Conservation (phyloP, 2,329 filamentous ascomycete genomes). For the Orbilia oligospora region DNA sequence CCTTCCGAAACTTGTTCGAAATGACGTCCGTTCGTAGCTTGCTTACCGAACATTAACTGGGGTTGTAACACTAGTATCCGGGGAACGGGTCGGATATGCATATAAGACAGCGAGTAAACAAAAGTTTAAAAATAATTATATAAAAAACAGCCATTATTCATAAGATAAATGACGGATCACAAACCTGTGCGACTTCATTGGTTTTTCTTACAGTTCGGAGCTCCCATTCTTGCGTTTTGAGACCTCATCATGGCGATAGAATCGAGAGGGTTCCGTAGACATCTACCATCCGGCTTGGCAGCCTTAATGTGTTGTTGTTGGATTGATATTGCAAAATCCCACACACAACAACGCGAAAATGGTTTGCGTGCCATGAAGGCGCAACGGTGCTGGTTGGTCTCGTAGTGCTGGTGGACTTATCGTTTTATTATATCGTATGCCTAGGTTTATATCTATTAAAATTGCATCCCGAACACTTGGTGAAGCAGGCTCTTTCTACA, state of each 20-base stretch:
- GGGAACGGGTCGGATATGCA: constrained; percentile 2
- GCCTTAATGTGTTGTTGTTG: constrained; percentile 10
- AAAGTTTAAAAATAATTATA: not conserved
- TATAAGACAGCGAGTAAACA: not conserved
- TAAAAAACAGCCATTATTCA: not conserved
- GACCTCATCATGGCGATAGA: not conserved
- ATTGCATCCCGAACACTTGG: too few relatives aligned
- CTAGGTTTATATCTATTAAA: too few relatives aligned
- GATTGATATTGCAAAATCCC: constrained; percentile 6
- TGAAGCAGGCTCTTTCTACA: too few relatives aligned
- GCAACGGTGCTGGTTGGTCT: too few relatives aligned
- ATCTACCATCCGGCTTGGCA: constrained; percentile 18
- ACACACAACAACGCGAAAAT: constrained; percentile 6
- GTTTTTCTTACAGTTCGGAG: not conserved
- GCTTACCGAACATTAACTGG: constrained; percentile 17
- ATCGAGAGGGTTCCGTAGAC: not conserved
- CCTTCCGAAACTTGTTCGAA: constrained; percentile 23
- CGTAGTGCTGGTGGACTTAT: too few relatives aligned
- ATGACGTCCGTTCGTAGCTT: constrained; percentile 10
- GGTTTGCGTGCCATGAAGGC: too few relatives aligned
- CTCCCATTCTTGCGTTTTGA: not conserved
- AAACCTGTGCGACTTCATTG: not conserved
- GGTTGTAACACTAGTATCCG: constrained; percentile 4
- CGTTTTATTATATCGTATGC: too few relatives aligned
- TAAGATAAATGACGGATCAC: too few relatives aligned